Evolutionary conservation across 1,284 basidiomycete species (phyloP).

Genomic region (Sporisorium graminicola): DNA sequence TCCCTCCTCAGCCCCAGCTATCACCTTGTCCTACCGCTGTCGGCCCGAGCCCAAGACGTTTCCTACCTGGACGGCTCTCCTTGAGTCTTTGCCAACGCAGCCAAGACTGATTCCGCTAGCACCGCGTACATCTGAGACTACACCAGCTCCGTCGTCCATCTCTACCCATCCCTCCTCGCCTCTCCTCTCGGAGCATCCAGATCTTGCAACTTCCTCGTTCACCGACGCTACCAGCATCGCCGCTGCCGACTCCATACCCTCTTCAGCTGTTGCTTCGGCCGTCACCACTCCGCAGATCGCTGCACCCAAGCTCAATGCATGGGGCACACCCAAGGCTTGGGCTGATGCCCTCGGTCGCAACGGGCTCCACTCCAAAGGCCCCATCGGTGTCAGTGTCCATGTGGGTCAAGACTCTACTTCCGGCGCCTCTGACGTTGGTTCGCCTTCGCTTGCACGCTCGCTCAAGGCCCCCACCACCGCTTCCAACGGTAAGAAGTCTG

Average conservation of each 20-base stretch:
- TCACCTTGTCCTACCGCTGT: constrained; percentile 53
- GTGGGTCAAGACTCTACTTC: constrained; percentile 20
- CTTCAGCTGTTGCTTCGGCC: constrained; percentile 16
- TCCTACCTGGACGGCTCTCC: constrained; percentile 30
- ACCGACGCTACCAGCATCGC: constrained; percentile 48
- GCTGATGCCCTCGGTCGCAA: constrained; percentile 36
- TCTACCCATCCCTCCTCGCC: constrained; percentile 44
- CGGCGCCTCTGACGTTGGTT: constrained; percentile 20
- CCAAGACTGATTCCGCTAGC: constrained; percentile 3
- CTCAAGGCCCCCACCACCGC: constrained; percentile 20
- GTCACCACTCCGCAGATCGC: constrained; percentile 22
- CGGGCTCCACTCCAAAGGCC: constrained; percentile 27
- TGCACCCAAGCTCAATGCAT: constrained; percentile 31
- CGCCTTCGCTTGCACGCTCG: constrained; percentile 31
- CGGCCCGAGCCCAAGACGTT: constrained; percentile 25
- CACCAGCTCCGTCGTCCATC: constrained; percentile 42
- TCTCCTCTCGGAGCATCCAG: constrained; percentile 31
- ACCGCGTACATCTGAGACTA: constrained; percentile 20
- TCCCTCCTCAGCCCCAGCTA: constrained; percentile 41
- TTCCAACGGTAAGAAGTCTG: constrained; percentile 22
- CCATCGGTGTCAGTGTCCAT: constrained; percentile 50
- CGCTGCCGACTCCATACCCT: constrained; percentile 21
- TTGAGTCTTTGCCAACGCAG: constrained; percentile 25
- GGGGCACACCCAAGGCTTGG: constrained; percentile 50
- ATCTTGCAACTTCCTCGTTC: constrained; percentile 40